Evolutionary conservation across 257 asterid species (phyloP), one percentile per base, ranked within the genome.

Genomic region (Nicotiana undulata): DNA sequence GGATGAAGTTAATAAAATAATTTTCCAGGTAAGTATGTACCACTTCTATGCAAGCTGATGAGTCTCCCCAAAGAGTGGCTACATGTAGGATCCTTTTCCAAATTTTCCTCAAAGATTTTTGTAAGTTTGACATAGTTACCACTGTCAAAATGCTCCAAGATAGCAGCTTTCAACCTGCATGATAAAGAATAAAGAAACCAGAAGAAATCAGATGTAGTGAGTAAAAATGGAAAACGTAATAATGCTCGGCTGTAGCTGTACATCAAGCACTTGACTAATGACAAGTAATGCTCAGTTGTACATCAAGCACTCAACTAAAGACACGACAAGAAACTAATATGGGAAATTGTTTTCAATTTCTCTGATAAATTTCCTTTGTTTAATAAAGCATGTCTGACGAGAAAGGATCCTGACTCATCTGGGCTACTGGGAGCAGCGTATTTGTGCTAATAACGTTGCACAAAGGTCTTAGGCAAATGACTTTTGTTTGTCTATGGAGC

Each of bases 61-160:
- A 93, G 98, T 84, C 85, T 90, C 31, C 90, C 81, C 88, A 95
- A 80, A 63, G 99, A 88, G 85, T 82, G 85, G 59, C 86, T 83
- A 87, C 98, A 92, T n/a, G 93, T 87, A 17, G 99, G 98, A 79
- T 95, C 97, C 87, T 89, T 92, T 89, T 88, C 89, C 89, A 92
- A 79, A 63, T 87, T 89, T 70, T 91, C 92, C 89, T 95, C 99
- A 80, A 83, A 81, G 85, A 89, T 85, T 59, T 84, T 81, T 46
- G 76, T 82, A 70, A 89, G 90, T 85, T 87, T 85, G 88, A 78
- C 84, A 84, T 58, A 81, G 88, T 88, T 87, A 66, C 87, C 83
- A 15, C 82, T 53, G 80, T 89, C 90, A 90, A 93, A 95, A 87
- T 90, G 89, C 91, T 93, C 97, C 87, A 91, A 77, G 82, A 93